Conservation (phyloP, 805 yeast species). For the Metschnikowia peoriensis region DNA sequence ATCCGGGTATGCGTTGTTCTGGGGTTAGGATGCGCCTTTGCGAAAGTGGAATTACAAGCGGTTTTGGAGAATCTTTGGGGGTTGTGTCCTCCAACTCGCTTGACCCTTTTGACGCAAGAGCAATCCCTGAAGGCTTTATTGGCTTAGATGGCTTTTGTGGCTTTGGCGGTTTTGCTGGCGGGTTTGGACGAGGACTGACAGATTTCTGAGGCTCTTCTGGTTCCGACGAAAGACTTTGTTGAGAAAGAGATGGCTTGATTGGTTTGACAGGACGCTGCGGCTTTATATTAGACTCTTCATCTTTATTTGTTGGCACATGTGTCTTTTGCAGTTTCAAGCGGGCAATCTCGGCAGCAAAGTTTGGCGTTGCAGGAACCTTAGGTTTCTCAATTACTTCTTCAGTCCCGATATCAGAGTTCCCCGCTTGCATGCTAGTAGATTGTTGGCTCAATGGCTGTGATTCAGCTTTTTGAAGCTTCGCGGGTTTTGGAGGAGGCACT, state of each 20-base stretch:
- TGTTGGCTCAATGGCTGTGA: background rate
- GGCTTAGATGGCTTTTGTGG: slow-evolving; percentile 19
- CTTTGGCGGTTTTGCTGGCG: slow-evolving; percentile 9
- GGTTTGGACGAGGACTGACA: background rate
- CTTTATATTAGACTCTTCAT: background rate
- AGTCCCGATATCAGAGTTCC: background rate
- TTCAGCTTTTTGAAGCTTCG: slow-evolving; percentile 18
- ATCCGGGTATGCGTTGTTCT: background rate
- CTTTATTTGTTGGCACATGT: background rate
- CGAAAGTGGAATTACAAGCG: background rate
- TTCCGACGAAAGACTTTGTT: background rate
- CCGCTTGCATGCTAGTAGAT: background rate
- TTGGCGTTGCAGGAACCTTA: slow-evolving; percentile 15
- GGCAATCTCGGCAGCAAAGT: slow-evolving; percentile 32
- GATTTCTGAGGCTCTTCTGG: background rate
- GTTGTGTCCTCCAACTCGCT: slow-evolving; percentile 10
- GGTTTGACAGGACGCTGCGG: slow-evolving; percentile 3
- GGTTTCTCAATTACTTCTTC: background rate
- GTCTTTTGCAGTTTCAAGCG: slow-evolving; percentile 2
- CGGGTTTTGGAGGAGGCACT: slow-evolving; percentile 45
- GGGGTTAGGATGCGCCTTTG: background rate
- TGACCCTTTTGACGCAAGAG: slow-evolving; percentile 2
- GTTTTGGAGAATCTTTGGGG: background rate
- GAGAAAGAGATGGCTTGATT: background rate
- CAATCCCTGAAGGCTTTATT: slow-evolving; percentile 9